Base-by-base conservation (phyloP, 192 early-diverging fungal genomes). In the Rhizophagus clarus region DNA sequence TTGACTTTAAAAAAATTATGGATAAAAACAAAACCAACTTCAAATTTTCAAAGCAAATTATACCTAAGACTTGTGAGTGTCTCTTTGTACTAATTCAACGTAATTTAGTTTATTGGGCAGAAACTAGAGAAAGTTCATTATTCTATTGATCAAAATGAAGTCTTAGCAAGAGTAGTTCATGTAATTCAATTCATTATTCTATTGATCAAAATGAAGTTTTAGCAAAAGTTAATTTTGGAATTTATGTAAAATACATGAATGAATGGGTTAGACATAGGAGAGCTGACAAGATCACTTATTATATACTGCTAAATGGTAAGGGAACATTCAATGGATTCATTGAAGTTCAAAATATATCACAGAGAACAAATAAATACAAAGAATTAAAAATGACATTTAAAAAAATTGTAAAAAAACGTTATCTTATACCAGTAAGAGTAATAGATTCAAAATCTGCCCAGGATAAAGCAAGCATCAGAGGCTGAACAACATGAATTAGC, bases 61-160 rank as follows among this genome's bases (percentile, higher is more conserved):
- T 83, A 9, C 79, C 80, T 45, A 87, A 91, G 31, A 90, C 94
- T 11, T 89, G 92, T 28, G 94, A 96, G 82, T 85, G 87, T 32
- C 86, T 98, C 24, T 89, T 93, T 17, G 88, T 96, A 4, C 85
- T 98, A 72, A 94, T 98, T 61, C 97, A 98, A 83, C 97, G 97
- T 84, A 88, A 91, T 80, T 70, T 96, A 4, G 92, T 85, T 14
- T 91, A 90, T 10, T 95, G 92, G 80, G 91, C 94, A 8, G 91
- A 93, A 79, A 62, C 83, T 4, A 72, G 85, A 32, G 94, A 95
- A 71, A 87, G 89, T 2, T 10, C 94, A 92, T 84, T 98, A 97
- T 81, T 85, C 90, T 17, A 73, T 91, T 71, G 88, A 87, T 68
- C 40, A 85, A 29, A 63, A 83, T 15, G 85, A 85, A 20, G 86